These are phyloP conservation scores for Pyricularia grisea DNA, from an alignment of 2,329 filamentous ascomycete species.

Conservation along the genomic window DNA sequence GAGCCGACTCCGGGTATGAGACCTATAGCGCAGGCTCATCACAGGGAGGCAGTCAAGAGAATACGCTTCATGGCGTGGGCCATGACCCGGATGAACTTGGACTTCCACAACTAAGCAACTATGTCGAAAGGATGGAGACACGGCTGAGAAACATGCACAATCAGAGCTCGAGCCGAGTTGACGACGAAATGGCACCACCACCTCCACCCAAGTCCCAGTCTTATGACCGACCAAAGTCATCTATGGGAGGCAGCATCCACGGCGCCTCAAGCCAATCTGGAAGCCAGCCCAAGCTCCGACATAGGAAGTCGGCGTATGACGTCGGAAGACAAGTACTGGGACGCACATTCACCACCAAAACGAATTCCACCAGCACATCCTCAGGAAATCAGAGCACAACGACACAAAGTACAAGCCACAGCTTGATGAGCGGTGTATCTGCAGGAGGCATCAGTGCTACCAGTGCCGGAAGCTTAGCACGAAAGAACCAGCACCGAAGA, in stretches of 20 bases:
- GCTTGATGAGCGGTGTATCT: slow-evolving; percentile 88
- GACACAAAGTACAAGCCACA: slow-evolving; percentile 69
- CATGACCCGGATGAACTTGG: slow-evolving; percentile 38
- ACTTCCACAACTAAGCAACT: slow-evolving; percentile 69
- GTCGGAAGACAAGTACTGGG: slow-evolving; percentile 60
- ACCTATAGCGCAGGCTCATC: slow-evolving; percentile 44
- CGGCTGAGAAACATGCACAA: slow-evolving; percentile 65
- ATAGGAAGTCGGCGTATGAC: slow-evolving; percentile 72
- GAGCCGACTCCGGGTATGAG: slow-evolving; percentile 50
- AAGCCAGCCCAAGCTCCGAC: slow-evolving; percentile 38
- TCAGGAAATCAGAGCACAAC: slow-evolving; percentile 58
- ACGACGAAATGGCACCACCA: slow-evolving; percentile 38
- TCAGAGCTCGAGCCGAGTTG: slow-evolving; percentile 37
- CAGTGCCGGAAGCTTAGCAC: slow-evolving; percentile 85
- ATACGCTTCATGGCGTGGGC: slow-evolving; percentile 27
- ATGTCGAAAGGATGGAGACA: slow-evolving; percentile 87
- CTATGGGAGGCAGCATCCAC: slow-evolving; percentile 34
- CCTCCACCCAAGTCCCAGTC: slow-evolving; percentile 40
- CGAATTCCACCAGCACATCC: slow-evolving; percentile 71
- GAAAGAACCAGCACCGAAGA: slow-evolving; percentile 51
- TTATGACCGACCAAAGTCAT: slow-evolving; percentile 49
- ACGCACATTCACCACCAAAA: slow-evolving; percentile 82
- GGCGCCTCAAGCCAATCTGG: slow-evolving; percentile 13
- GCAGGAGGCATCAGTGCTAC: slow-evolving; percentile 89
- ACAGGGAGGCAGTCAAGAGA: slow-evolving; percentile 21